Evolutionary conservation across 306 rosid genomes (phyloP).

Genomic region (Medicago truncatula): MtrunA17r5.0-ANR NC_053042.1:33957501-33958000

Average conservation of each 20-base stretch:
- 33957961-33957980: no score
- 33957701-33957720: background rate
- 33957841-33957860: background rate
- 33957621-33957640: no score
- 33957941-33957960: no score
- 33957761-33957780: slow-evolving; percentile 6
- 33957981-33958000: no score
- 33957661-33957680: background rate
- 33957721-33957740: background rate
- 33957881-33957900: no score
- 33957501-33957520: background rate
- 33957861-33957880: no score
- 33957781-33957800: background rate
- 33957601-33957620: background rate
- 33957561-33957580: background rate
- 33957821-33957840: background rate
- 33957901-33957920: no score
- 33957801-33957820: background rate
- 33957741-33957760: slow-evolving; percentile 1
- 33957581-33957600: background rate
- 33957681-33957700: background rate
- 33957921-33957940: no score
- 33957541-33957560: no score
- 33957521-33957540: no score
- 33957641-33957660: no score